phyloP scores from a whole-genome alignment of 225 moss, liverwort and hornwort genomes.

The Polytrichum formosum region DNA sequence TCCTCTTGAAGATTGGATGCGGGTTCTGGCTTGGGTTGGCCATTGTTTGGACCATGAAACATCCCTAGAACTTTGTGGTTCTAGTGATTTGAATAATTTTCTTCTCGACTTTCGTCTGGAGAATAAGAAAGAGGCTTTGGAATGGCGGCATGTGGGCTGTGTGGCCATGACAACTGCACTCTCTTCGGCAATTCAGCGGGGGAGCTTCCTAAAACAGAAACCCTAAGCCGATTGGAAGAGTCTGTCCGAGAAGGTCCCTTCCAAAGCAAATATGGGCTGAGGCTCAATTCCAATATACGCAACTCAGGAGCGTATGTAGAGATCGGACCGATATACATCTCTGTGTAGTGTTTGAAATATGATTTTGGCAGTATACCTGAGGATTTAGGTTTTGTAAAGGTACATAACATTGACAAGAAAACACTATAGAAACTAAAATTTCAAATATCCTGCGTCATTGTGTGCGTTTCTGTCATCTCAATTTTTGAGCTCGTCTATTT shows the following conservation, averaged over 20 bases:
- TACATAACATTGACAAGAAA: slow-evolving; percentile 12
- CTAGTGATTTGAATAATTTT: slow-evolving; percentile 44
- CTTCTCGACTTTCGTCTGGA: slow-evolving; percentile 55
- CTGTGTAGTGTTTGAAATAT: not conserved
- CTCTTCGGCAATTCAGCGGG: slow-evolving; percentile 41
- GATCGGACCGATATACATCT: too few species aligned
- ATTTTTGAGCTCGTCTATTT: too few species aligned
- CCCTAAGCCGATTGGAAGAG: slow-evolving; percentile 47
- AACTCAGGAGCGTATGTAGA: slow-evolving; percentile 64
- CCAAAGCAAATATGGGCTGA: slow-evolving; percentile 33
- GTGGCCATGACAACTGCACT: slow-evolving; percentile 61
- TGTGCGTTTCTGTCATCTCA: too few species aligned
- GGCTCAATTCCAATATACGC: slow-evolving; percentile 43
- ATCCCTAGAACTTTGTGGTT: slow-evolving; percentile 36
- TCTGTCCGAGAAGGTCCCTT: slow-evolving; percentile 57
- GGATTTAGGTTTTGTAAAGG: slow-evolving; percentile 33
- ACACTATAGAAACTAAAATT: slow-evolving; percentile 12
- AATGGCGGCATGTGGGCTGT: slow-evolving; percentile 67
- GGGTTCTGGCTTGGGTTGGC: too few species aligned
- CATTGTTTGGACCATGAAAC: not conserved
- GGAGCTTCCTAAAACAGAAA: slow-evolving; percentile 41
- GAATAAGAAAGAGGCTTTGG: slow-evolving; percentile 56
- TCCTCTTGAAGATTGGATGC: too few species aligned
- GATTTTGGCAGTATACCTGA: slow-evolving; percentile 23
- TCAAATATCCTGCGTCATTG: too few species aligned